Conservation (phyloP, 305 asterid species). For the Lippia alba region DNA sequence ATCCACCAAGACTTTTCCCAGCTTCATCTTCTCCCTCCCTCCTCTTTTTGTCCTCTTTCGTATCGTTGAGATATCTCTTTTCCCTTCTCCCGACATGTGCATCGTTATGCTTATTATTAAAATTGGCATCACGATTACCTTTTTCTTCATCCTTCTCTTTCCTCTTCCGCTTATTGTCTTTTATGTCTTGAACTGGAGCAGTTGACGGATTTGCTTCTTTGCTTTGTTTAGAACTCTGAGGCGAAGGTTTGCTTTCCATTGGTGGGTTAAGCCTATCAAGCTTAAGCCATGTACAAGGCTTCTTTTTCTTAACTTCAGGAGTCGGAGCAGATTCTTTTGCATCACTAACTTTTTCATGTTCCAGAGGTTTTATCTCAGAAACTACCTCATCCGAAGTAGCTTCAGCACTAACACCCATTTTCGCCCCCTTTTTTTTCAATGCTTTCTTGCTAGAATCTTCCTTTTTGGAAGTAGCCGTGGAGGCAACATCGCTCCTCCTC, state of each 20-base stretch:
- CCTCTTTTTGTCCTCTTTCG: conserved; percentile 33
- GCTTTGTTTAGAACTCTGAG: conserved; percentile 41
- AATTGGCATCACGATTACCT: conserved; percentile 26
- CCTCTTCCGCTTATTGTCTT: conserved; percentile 49
- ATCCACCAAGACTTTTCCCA: conserved; percentile 62
- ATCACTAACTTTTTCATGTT: conserved; percentile 32
- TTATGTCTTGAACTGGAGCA: conserved; percentile 35
- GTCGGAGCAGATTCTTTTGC: conserved; percentile 42
- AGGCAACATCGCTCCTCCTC: conserved; percentile 35
- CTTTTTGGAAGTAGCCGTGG: conserved; percentile 38
- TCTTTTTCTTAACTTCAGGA: conserved; percentile 52
- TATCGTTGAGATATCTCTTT: conserved; percentile 32
- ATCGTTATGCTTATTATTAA: conserved; percentile 27
- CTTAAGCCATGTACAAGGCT: conserved; percentile 57
- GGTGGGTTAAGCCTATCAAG: conserved; percentile 51
- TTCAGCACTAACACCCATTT: conserved; percentile 32
- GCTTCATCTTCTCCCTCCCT: conserved; percentile 38
- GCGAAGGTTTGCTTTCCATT: conserved; percentile 41
- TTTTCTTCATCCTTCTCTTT: conserved; percentile 36
- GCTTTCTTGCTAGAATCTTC: conserved; percentile 42
- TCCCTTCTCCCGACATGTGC: conserved; percentile 37
- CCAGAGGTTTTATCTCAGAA: conserved; percentile 40
- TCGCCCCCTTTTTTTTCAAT: conserved; percentile 32
- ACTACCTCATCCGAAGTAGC: conserved; percentile 39
- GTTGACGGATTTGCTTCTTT: conserved; percentile 39